Conservation (phyloP, 2,329 filamentous ascomycete species). For the Clonostachys sp. region DNA sequence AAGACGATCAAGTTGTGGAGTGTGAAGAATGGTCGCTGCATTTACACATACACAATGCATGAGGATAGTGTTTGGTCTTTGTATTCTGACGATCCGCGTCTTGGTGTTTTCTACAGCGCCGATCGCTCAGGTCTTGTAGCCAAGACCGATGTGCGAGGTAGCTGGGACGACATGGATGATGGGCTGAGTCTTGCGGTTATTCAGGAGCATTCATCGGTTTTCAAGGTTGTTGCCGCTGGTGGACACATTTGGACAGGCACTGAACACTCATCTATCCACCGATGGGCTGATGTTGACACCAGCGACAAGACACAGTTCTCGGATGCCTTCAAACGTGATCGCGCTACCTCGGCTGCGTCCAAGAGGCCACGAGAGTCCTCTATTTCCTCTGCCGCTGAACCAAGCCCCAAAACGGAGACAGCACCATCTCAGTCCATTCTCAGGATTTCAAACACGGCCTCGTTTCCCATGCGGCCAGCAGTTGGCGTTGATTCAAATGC, state of each 20-base stretch:
- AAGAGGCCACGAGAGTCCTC: slow-evolving; percentile 23
- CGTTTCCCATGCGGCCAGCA: slow-evolving; percentile 57
- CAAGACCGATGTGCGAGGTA: slow-evolving; percentile 83
- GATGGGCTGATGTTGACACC: slow-evolving; percentile 85
- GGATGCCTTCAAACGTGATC: slow-evolving; percentile 43
- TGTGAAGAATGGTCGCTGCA: slow-evolving; percentile 87
- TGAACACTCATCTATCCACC: slow-evolving; percentile 84
- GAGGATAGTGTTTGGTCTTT: slow-evolving; percentile 97
- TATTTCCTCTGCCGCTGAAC: slow-evolving; percentile 48
- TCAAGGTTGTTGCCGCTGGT: slow-evolving; percentile 61
- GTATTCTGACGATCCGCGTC: slow-evolving; percentile 79
- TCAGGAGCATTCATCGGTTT: slow-evolving; percentile 84
- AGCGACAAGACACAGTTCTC: slow-evolving; percentile 65
- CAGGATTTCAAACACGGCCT: slow-evolving; percentile 77
- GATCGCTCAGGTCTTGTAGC: slow-evolving; percentile 92
- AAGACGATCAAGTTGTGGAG: slow-evolving; percentile 99
- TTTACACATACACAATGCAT: slow-evolving; percentile 98
- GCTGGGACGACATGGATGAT: slow-evolving; percentile 68
- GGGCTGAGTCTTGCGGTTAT: slow-evolving; percentile 86
- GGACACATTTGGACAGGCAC: slow-evolving; percentile 89
- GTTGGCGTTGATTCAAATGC: slow-evolving; percentile 46
- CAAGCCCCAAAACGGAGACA: too few species aligned
- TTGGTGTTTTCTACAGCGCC: slow-evolving; percentile 90
- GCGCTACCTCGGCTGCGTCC: slow-evolving; percentile 38
- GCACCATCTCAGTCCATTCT: slow-evolving; percentile 63